Percentiles rank a stretch among this genome's conserved stretches.
Evolutionary conservation across 192 early-diverging fungal species (phyloP).

Genomic region (Coemansia sp.): DNA sequence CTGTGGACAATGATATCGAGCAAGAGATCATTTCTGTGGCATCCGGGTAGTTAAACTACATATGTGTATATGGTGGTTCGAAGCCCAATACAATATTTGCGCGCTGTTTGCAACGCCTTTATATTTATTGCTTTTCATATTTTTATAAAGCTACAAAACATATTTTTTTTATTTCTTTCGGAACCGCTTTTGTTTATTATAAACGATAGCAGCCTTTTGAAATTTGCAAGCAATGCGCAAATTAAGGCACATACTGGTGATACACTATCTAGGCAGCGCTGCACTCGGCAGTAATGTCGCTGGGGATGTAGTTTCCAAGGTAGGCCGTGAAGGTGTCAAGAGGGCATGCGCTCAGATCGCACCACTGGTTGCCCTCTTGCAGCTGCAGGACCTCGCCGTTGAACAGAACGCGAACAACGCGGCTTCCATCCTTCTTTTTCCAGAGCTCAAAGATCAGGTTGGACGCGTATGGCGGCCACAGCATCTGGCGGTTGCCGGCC

Average conservation of each 20-base stretch:
- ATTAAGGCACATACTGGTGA: too few species aligned
- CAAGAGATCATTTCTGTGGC: not conserved
- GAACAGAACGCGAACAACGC: slow-evolving; percentile 56
- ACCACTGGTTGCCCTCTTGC: slow-evolving; percentile 27
- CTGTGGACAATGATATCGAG: not conserved
- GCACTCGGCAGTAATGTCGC: slow-evolving; percentile 35
- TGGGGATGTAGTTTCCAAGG: slow-evolving; percentile 33
- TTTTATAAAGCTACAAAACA: too few species aligned
- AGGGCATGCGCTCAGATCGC: slow-evolving; percentile 48
- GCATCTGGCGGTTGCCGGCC: slow-evolving; percentile 23
- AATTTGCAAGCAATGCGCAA: too few species aligned
- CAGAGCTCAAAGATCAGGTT: slow-evolving; percentile 56
- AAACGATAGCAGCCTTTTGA: too few species aligned
- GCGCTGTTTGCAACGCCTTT: too few species aligned
- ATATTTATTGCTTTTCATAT: too few species aligned
- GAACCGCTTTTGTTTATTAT: too few species aligned
- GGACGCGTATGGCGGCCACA: slow-evolving; percentile 59
- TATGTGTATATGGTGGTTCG: not conserved
- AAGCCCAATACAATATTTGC: too few species aligned
- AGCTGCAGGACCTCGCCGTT: slow-evolving; percentile 52
- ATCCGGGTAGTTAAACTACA: not conserved
- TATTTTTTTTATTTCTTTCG: not conserved
- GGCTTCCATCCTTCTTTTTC: slow-evolving; percentile 40
- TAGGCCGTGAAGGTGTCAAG: slow-evolving; percentile 33
- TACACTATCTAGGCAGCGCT: too few species aligned